Evolutionary conservation across 495 filamentous ascomycete genomes (phyloP).

Genomic region (Saxophila tyrrhenica): DNA sequence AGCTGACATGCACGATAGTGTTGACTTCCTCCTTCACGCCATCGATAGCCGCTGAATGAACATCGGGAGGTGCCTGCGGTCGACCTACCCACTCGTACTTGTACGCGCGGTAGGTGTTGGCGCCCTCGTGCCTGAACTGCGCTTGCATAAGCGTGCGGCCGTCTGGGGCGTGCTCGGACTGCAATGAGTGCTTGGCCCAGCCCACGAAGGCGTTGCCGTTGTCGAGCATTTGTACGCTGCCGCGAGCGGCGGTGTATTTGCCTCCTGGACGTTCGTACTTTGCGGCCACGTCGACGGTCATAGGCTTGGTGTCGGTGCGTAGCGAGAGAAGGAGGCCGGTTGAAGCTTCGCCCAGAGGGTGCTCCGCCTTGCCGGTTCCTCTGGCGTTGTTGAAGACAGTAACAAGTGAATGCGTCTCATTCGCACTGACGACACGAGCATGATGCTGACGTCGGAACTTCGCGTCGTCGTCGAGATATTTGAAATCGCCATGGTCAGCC

Average conservation of each 20-base stretch:
- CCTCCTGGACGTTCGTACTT: neutral
- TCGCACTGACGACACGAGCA: neutral
- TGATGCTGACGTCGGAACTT: constrained; percentile 10
- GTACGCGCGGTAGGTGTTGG: constrained; percentile 8
- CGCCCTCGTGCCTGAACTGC: neutral
- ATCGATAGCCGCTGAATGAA: constrained; percentile 1
- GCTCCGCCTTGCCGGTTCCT: neutral
- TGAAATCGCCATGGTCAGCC: constrained; percentile 6
- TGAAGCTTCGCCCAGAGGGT: neutral
- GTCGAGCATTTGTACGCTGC: neutral
- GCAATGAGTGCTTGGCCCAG: neutral
- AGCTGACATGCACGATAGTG: constrained; percentile 8
- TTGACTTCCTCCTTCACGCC: neutral
- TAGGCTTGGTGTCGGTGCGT: neutral
- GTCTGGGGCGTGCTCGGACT: neutral
- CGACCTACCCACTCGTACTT: constrained; percentile 3
- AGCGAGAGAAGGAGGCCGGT: neutral
- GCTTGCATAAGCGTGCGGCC: neutral
- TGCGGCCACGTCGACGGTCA: neutral
- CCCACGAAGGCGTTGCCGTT: neutral
- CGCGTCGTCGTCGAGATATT: neutral
- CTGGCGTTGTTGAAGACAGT: constrained; percentile 7
- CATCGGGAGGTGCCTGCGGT: constrained; percentile 1
- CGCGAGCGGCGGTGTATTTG: neutral
- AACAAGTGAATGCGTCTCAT: constrained; percentile 2